These are phyloP conservation scores for Carallia pectinifolia DNA, from an alignment of 345 rosid genomes.

Conservation along the genomic window DNA sequence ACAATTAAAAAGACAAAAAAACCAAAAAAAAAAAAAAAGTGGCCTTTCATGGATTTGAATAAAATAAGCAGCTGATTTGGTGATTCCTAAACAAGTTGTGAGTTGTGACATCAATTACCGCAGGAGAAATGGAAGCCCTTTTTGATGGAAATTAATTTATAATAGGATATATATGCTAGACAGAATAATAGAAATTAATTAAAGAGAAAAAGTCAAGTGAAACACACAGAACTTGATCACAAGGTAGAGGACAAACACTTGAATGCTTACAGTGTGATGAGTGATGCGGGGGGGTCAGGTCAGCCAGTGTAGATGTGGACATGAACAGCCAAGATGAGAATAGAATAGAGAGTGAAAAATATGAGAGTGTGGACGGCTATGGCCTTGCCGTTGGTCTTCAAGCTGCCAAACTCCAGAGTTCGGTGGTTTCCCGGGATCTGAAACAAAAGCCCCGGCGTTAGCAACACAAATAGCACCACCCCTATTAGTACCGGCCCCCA, in stretches of 20 bases:
- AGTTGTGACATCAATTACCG: no score
- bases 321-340: slow-evolving; percentile 70
- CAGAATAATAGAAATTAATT: no score
- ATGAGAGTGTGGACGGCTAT: slow-evolving; percentile 74
- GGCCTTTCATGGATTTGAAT: neutral
- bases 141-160: no score
- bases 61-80: neutral
- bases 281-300: neutral
- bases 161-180: no score
- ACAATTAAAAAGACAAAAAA: neutral
- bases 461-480: slow-evolving; percentile 73
- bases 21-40: neutral
- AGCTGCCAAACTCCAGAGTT: slow-evolving; percentile 61
- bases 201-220: neutral
- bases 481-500: slow-evolving; percentile 95
- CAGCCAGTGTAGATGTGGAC: slow-evolving; percentile 89
- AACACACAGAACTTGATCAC: slow-evolving; percentile 14
- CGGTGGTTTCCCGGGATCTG: slow-evolving; percentile 68
- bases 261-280: neutral
- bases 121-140: no score
- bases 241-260: neutral
- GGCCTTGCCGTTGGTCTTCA: slow-evolving; percentile 97
- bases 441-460: slow-evolving; percentile 82
- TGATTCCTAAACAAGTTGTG: no score
- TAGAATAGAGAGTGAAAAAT: slow-evolving; percentile 76